Evolutionary conservation across 1,284 basidiomycete genomes (phyloP).

Genomic region (Marasmius sp.): DNA sequence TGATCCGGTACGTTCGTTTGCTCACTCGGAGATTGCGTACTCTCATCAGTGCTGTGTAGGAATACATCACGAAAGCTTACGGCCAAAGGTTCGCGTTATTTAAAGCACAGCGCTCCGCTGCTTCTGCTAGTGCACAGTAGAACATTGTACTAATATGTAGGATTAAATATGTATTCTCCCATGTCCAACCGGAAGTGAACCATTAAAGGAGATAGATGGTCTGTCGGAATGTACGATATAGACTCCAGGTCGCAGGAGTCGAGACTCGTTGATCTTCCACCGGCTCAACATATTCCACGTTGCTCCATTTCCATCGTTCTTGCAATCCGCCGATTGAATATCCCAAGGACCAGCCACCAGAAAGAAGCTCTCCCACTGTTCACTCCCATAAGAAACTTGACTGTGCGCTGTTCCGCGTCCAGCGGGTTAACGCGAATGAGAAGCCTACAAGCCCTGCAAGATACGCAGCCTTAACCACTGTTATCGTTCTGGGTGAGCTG

Average conservation of each 20-base stretch:
- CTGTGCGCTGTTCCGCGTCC: not conserved
- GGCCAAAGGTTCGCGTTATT: not conserved
- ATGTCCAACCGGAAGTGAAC: too few relatives aligned
- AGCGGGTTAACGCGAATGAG: not conserved
- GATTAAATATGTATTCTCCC: too few relatives aligned
- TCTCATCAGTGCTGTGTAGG: not conserved
- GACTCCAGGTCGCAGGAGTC: too few relatives aligned
- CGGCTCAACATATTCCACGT: not conserved
- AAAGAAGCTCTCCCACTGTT: not conserved
- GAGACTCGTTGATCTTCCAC: too few relatives aligned
- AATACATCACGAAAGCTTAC: conserved; percentile 14
- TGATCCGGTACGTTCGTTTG: conserved; percentile 33
- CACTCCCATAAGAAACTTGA: not conserved
- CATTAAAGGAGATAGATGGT: too few relatives aligned
- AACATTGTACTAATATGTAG: too few relatives aligned
- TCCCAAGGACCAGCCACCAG: not conserved
- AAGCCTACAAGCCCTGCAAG: not conserved
- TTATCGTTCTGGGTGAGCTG: not conserved
- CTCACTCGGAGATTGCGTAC: not conserved
- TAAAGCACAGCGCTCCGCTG: not conserved
- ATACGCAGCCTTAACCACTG: not conserved
- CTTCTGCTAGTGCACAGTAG: too few relatives aligned
- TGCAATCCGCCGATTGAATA: not conserved
- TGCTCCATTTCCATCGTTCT: not conserved
- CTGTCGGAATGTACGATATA: too few relatives aligned